Percentiles rank a stretch among this genome's conserved stretches.
Conservation (phyloP, 192 early-diverging fungal genomes). For the Coemansia reversa region DNA sequence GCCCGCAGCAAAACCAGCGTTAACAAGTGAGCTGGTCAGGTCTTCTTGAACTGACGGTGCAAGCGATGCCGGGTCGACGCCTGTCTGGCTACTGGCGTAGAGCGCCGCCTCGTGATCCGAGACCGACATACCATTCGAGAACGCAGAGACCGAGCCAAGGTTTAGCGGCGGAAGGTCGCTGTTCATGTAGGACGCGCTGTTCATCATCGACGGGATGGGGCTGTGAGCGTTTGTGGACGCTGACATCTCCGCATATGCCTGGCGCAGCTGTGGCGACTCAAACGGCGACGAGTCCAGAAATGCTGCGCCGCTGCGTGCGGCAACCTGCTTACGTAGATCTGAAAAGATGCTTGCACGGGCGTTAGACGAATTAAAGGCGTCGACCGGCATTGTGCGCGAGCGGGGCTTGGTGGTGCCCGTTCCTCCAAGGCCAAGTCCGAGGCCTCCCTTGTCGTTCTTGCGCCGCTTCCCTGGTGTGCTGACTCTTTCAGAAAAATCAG, state of each 20-base stretch:
- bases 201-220: constrained; percentile 23
- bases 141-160: constrained; percentile 16
- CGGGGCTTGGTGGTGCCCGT: constrained; percentile 29
- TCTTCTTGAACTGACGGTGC: constrained; percentile 12
- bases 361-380: constrained; percentile 15
- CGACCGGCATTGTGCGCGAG: constrained; percentile 38
- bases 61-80: constrained; percentile 5
- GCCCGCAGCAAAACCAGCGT: constrained; percentile 28
- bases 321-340: constrained; percentile 44
- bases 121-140: constrained; percentile 17
- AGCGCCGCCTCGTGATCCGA: constrained; percentile 10
- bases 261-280: constrained; percentile 24
- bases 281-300: constrained; percentile 31
- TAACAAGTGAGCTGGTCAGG: constrained; percentile 24
- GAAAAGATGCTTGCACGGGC: constrained; percentile 20
- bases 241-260: constrained; percentile 20
- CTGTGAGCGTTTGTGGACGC: background rate
- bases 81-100: constrained; percentile 12
- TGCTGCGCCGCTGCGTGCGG: constrained; percentile 22
- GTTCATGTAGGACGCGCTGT: constrained; percentile 12
- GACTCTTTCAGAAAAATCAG: constrained; percentile 1
- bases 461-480: constrained; percentile 16
- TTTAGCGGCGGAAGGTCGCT: constrained; percentile 17
- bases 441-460: constrained; percentile 6
- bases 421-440: constrained; percentile 10